phyloP scores from a whole-genome alignment of 1,139 yeast species.

The Suhomyces choctaworum region DNA sequence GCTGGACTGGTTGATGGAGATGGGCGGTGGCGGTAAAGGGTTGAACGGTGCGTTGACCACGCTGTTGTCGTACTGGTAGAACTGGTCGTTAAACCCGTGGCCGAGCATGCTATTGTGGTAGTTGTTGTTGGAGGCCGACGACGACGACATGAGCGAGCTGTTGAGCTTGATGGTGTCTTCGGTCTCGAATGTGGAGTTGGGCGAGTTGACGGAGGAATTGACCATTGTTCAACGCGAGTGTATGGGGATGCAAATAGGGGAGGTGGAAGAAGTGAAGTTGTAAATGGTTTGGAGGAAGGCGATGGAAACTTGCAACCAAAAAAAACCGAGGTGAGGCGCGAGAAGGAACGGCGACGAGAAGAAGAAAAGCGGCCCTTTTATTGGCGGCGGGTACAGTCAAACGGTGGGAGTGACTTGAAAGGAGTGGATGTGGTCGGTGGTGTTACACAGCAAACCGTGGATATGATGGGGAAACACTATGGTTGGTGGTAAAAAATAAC shows the following conservation, averaged over 20 bases:
- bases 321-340: no score
- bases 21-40: constrained; percentile 29
- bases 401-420: no score
- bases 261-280: no score
- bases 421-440: no score
- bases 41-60: constrained; percentile 15
- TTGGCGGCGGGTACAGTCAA: no score
- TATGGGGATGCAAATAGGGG: no score
- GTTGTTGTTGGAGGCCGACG: constrained; percentile 16
- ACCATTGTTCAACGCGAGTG: constrained; percentile 16
- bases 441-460: no score
- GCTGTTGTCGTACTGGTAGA: constrained; percentile 13
- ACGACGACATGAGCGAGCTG: constrained; percentile 21
- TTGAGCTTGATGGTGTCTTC: constrained; percentile 28
- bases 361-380: no score
- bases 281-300: constrained; percentile 7
- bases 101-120: constrained; percentile 8
- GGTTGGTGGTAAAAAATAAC: no score
- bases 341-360: no score
- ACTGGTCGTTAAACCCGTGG: constrained; percentile 13
- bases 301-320: constrained; percentile 11
- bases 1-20: constrained; percentile 12
- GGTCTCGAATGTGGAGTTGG: constrained; percentile 25
- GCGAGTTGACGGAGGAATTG: constrained; percentile 20
- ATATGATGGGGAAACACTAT: no score